These are phyloP conservation scores for Triangularia setosa DNA, from an alignment of 2,329 filamentous ascomycete species.

Conservation along the genomic window DNA sequence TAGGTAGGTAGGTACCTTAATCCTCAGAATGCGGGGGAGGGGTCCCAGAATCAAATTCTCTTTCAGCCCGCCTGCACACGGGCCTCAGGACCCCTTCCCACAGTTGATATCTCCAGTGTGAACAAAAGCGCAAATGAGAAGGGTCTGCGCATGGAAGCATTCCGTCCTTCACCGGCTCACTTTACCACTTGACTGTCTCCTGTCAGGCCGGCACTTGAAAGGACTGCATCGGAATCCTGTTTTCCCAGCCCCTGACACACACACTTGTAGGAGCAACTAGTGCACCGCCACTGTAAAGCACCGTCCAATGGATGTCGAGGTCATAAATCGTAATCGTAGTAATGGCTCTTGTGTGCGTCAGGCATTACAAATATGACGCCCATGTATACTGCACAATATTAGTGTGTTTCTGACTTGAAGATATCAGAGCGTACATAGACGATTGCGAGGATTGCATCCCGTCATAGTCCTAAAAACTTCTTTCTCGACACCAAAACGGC, in stretches of 20 bases:
- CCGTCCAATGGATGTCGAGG: no score
- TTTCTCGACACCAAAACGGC: background rate
- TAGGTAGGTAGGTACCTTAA: no score
- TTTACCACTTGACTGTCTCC: no score
- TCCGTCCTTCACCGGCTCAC: background rate
- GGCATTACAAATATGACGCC: background rate
- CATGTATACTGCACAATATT: background rate
- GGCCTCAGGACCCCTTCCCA: conserved; percentile 9
- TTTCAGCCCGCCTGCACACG: conserved; percentile 1
- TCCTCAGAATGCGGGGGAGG: conserved; percentile 20
- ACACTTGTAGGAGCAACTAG: no score
- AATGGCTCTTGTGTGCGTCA: no score
- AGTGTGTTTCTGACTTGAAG: background rate
- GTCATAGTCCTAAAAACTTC: background rate
- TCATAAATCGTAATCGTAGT: no score
- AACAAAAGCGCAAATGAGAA: background rate
- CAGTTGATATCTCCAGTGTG: background rate
- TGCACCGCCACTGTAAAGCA: background rate
- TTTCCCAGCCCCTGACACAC: conserved; percentile 17
- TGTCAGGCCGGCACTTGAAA: background rate
- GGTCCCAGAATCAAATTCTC: conserved; percentile 1
- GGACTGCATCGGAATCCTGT: conserved; percentile 17
- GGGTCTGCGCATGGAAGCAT: background rate
- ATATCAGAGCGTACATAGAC: background rate
- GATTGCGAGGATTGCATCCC: background rate